Evolutionary conservation across 2,329 filamentous ascomycete genomes (phyloP).

Genomic region (Aspergillus eucalypticola): DNA sequence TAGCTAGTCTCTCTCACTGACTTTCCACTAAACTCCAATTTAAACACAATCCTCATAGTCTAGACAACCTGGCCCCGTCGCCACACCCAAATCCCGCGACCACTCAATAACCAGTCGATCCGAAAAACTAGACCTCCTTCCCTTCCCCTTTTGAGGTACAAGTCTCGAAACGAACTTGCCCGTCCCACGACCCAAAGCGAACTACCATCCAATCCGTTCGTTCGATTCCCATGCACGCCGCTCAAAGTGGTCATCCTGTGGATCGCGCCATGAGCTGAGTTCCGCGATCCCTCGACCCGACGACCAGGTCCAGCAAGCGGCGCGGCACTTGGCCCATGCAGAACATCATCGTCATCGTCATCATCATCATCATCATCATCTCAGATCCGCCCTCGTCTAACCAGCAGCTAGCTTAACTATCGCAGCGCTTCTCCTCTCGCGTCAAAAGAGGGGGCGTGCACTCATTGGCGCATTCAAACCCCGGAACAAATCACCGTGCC

Average conservation of each 20-base stretch:
- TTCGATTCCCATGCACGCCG: not conserved
- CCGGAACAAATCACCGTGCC: not conserved
- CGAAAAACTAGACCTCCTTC: not conserved
- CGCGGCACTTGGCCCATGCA: not conserved
- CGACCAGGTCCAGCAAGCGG: not conserved
- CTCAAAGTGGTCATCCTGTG: slow-evolving; percentile 4
- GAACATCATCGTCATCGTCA: not conserved
- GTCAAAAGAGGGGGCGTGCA: not conserved
- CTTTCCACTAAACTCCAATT: not conserved
- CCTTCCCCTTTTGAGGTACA: not conserved
- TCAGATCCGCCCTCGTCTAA: slow-evolving; percentile 1
- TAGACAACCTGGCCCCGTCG: not conserved
- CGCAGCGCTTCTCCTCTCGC: not conserved
- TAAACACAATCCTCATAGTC: not conserved
- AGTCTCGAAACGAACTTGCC: not conserved
- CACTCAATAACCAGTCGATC: not conserved
- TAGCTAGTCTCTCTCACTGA: not conserved
- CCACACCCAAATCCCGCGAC: not conserved
- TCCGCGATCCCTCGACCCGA: slow-evolving; percentile 3
- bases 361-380: not conserved
- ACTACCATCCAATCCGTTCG: not conserved
- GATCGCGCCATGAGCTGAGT: slow-evolving; percentile 5
- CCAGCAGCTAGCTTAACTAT: not conserved
- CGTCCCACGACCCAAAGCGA: not conserved
- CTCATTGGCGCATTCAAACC: not conserved